Conservation (phyloP, 2,329 filamentous ascomycete genomes). For the Monosporascus sp. region DNA sequence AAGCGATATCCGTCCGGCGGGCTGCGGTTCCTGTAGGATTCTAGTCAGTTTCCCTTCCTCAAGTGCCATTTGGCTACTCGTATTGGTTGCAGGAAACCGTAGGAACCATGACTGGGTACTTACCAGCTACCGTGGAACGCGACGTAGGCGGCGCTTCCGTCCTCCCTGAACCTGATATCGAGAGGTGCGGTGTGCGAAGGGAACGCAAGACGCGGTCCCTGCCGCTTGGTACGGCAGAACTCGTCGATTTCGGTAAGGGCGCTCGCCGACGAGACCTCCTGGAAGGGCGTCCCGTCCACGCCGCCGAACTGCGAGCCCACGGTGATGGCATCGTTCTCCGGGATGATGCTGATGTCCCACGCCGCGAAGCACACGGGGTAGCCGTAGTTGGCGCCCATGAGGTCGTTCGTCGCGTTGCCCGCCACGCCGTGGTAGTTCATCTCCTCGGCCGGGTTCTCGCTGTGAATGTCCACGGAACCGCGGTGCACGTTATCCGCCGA, state of each 20-base stretch:
- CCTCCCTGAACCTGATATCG: constrained; percentile 60
- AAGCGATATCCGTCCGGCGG: constrained; percentile 14
- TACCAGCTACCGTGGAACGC: constrained; percentile 66
- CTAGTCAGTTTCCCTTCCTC: background rate
- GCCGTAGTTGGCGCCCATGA: constrained; percentile 52
- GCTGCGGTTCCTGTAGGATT: constrained; percentile 7
- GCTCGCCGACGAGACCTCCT: constrained; percentile 32
- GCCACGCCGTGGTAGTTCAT: constrained; percentile 66
- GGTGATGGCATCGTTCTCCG: constrained; percentile 33
- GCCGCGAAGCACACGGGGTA: constrained; percentile 66
- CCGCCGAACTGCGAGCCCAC: constrained; percentile 47
- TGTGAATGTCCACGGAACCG: constrained; percentile 53
- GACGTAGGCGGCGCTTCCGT: constrained; percentile 56
- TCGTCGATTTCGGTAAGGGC: constrained; percentile 36
- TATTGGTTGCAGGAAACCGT: background rate
- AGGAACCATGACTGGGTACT: constrained; percentile 26
- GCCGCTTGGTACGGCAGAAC: constrained; percentile 22
- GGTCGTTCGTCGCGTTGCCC: constrained; percentile 32
- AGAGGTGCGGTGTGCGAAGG: constrained; percentile 65
- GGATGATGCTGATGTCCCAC: constrained; percentile 49
- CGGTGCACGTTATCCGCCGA: constrained; percentile 59
- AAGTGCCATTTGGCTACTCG: background rate
- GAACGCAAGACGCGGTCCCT: constrained; percentile 49
- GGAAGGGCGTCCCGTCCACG: constrained; percentile 19
- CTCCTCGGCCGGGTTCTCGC: constrained; percentile 68